A percentile compares a stretch with the other conserved stretches of the same genome.
These are phyloP conservation scores for Phytopythium oedochilum DNA, from an alignment of 352 stramenopile species.

Conservation along the genomic window DNA sequence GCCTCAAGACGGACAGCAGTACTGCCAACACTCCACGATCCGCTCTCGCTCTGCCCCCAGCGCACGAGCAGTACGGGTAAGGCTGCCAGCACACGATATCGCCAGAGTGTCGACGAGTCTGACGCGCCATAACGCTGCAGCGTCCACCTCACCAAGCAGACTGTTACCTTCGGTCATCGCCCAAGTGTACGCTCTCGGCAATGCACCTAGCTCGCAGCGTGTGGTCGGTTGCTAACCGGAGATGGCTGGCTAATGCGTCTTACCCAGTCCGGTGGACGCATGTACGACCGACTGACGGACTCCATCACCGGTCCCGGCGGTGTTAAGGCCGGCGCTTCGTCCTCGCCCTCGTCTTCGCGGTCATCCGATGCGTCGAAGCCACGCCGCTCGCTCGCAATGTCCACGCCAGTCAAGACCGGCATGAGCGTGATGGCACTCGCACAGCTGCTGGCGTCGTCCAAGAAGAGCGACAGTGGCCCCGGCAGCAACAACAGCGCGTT, in stretches of 20 bases:
- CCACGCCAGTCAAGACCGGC: constrained; percentile 33
- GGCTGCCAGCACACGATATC: too few species aligned
- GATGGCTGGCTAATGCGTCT: too few species aligned
- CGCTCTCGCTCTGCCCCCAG: constrained; percentile 5
- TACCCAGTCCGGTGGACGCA: constrained; percentile 59
- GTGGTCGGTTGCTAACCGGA: too few species aligned
- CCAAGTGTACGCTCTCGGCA: constrained; percentile 29
- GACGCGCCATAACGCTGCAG: constrained; percentile 4
- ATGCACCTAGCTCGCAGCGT: background rate
- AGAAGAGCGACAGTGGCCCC: background rate
- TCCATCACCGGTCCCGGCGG: constrained; percentile 11
- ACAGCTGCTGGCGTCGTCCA: constrained; percentile 43
- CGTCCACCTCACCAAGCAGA: constrained; percentile 30
- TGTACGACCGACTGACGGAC: constrained; percentile 66
- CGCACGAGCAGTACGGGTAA: constrained; percentile 39
- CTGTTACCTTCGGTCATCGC: constrained; percentile 69
- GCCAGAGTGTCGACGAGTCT: too few species aligned
- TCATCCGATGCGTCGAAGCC: background rate
- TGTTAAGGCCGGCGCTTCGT: background rate
- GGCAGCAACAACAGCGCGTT: background rate
- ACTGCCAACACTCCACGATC: background rate
- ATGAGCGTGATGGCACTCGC: constrained; percentile 69
- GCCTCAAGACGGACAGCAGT: background rate
- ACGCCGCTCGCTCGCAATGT: constrained; percentile 5
- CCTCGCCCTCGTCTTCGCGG: background rate